Evolutionary conservation across 2,329 filamentous ascomycete genomes (phyloP), one percentile per base, ranked within the genome.

Genomic region (Ustulina deusta): DNA sequence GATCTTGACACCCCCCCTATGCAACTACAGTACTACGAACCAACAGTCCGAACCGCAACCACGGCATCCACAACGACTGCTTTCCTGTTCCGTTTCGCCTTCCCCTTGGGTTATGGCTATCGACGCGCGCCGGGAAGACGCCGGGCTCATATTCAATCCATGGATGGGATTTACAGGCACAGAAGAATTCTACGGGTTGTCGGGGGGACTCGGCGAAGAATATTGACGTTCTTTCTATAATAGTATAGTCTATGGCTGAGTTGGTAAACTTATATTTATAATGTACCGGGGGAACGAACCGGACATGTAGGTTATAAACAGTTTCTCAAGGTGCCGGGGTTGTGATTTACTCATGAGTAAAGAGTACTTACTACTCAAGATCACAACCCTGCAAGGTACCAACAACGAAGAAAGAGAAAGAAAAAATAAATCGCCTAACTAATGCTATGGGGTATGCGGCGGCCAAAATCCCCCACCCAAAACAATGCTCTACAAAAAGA

Each of bases 121-220:
- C 5, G 74, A 76, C 20, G 73, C 72, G 2, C 63, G 60, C 2
- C 72, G 70, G 40, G 73, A 75, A 63, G 73, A 74, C 51, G 72
- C 73, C 3, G 74, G 72, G 3, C 64, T 76, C 13, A 74, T 74
- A 25, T 76, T 75, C 65, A 76, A 76, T 55, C 74, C 75, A 1
- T 69, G 67, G 67, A 77, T 77, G 74, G 75, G 75, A 1, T 75
- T 75, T 34, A 65, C 71, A 2, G 72, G 71, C n/a, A 72, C 63
- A 0, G 74, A 76, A 48, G 74, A 76, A 17, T 65, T 75, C 51
- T 73, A 74, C 57, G 73, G 72, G 6, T 57, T 72, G 0, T 61
- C 72, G 9, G 64, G 66, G 10, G 68, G 69, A 1, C 63, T 71
- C 0, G 69, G 74, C 46, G 70, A 73, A 42, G 75, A 76, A 51